Conservation (phyloP, 768 basidiomycete genomes). For the Hydnum rufescens region DNA sequence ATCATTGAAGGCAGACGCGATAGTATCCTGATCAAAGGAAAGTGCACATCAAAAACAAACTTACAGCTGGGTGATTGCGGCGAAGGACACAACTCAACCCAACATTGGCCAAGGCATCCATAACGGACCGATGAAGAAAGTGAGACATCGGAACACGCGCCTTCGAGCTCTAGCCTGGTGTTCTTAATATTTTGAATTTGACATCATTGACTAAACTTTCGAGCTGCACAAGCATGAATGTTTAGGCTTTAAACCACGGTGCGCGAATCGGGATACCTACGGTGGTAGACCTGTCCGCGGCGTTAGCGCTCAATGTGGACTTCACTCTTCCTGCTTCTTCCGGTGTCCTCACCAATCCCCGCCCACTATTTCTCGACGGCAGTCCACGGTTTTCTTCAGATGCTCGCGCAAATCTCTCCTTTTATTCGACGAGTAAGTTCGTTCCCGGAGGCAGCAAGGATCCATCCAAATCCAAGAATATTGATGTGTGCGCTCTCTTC, state of each 20-base stretch:
- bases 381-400: slow-evolving; percentile 47
- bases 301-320: slow-evolving; percentile 86
- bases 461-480: slow-evolving; percentile 58
- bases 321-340: slow-evolving; percentile 89
- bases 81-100: too few species aligned
- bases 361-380: slow-evolving; percentile 22
- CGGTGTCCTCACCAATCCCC: slow-evolving; percentile 83
- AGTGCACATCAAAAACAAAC: too few species aligned
- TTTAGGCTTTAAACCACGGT: neutral
- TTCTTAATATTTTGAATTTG: slow-evolving; percentile 71
- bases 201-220: slow-evolving; percentile 82
- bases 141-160: slow-evolving; percentile 44
- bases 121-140: slow-evolving; percentile 49
- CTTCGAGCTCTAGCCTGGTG: slow-evolving; percentile 61
- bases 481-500: slow-evolving; percentile 46
- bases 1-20: slow-evolving; percentile 80
- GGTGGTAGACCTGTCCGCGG: slow-evolving; percentile 46
- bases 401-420: slow-evolving; percentile 51
- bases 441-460: slow-evolving; percentile 56
- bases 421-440: slow-evolving; percentile 68
- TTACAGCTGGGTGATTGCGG: too few species aligned
- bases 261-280: slow-evolving; percentile 24
- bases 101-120: slow-evolving; percentile 47
- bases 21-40: too few species aligned
- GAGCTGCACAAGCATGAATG: slow-evolving; percentile 27